Evolutionary conservation across 2,329 filamentous ascomycete species (phyloP).

Genomic region (Cryphonectria nitschkei): DNA sequence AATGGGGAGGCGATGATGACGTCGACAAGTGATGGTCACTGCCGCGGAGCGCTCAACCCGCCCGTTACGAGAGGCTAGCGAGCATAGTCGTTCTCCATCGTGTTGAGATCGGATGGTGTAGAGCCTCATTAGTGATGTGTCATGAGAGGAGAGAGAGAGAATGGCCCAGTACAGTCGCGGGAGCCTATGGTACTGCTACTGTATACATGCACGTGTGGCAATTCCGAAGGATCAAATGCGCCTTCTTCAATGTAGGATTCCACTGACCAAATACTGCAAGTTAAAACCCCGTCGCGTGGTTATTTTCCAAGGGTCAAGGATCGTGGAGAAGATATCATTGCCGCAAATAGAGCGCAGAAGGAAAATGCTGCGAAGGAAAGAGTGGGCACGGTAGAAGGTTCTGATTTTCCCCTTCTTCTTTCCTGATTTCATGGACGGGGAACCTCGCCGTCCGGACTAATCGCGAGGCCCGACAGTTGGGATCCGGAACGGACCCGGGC

Average conservation of each 20-base stretch:
- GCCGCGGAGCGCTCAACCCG: not conserved
- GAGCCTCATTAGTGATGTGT: not conserved
- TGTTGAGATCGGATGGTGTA: not conserved
- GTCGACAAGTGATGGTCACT: not conserved
- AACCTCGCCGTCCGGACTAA: not conserved
- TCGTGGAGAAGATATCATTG: not conserved
- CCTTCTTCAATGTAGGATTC: not conserved
- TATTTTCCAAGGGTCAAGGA: not conserved
- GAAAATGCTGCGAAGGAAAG: not conserved
- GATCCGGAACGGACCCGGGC: not conserved
- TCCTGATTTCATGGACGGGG: not conserved
- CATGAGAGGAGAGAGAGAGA: not conserved
- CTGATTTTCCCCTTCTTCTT: not conserved
- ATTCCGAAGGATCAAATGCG: not conserved
- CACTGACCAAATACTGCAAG: not conserved
- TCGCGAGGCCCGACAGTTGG: conserved; percentile 11
- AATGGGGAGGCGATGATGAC: not conserved
- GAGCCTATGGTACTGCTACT: not conserved
- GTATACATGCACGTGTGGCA: not conserved
- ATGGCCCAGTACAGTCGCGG: too few species aligned
- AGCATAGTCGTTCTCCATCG: not conserved
- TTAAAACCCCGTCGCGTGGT: not conserved
- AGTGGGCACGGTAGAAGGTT: not conserved
- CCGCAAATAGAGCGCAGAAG: not conserved
- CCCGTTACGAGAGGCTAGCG: not conserved